Conservation (phyloP, 768 basidiomycete genomes). For the Trametes cingulata region DNA sequence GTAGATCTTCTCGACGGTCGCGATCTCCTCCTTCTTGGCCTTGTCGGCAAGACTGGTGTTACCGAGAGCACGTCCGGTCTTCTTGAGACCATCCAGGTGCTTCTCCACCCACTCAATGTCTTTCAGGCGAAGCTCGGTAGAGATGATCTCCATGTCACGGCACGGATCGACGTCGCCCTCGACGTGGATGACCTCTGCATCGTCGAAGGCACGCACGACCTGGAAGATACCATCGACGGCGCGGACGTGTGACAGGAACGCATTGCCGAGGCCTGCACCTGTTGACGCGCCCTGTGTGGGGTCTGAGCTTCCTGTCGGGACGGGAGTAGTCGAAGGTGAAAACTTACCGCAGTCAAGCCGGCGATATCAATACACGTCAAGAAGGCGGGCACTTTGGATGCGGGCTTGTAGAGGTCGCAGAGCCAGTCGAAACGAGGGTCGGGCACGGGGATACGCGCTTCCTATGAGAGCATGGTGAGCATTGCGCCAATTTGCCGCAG, state of each 20-base stretch:
- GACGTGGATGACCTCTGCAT: slow-evolving; percentile 98
- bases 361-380: slow-evolving; percentile 99
- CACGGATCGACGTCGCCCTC: slow-evolving; percentile 96
- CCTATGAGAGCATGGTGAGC: slow-evolving; percentile 34
- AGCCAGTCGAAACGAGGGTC: slow-evolving; percentile 96
- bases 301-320: neutral
- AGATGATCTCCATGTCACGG: slow-evolving; percentile 97
- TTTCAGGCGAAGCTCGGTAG: slow-evolving; percentile 90
- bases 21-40: slow-evolving; percentile 95
- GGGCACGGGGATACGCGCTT: slow-evolving; percentile 94
- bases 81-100: slow-evolving; percentile 75
- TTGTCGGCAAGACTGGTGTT: slow-evolving; percentile 85
- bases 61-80: slow-evolving; percentile 68
- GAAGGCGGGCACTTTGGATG: slow-evolving; percentile 85
- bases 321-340: neutral
- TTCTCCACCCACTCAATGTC: slow-evolving; percentile 99
- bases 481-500: neutral
- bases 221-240: slow-evolving; percentile 99
- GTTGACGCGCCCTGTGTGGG: slow-evolving; percentile 83
- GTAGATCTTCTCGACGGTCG: slow-evolving; percentile 81
- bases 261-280: slow-evolving; percentile 96
- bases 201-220: slow-evolving; percentile 96
- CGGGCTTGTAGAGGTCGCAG: slow-evolving; percentile 86
- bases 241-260: slow-evolving; percentile 96
- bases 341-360: slow-evolving; percentile 85